Evolutionary conservation across 2,329 filamentous ascomycete species (phyloP), one percentile per base, ranked within the genome.

Genomic region (Chalaropsis thielavioides): DNA sequence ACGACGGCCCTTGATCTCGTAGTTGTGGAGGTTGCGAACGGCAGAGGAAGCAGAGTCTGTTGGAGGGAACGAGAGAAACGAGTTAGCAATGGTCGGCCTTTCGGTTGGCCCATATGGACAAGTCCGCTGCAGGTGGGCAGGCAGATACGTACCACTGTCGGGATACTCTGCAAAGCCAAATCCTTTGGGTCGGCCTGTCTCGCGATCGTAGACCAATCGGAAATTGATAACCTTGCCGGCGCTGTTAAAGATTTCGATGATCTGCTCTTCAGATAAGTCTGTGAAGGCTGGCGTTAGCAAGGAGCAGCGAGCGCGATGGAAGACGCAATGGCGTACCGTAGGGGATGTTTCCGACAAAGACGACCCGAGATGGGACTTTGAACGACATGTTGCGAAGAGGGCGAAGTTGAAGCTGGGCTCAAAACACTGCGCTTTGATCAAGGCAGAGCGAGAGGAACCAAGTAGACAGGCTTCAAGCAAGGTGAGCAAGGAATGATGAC

Each of bases 131-230:
- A n/a, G 15, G n/a, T 22, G 11, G 27, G 35, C 27, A 11, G 27
- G 35, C 27, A 11, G 27, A 31, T 27, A 67, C 74, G 43, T 81
- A 83, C 95, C 92, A 67, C 89, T 86, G 72, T 97, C 94, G 64
- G 90, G 88, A 73, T 95, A 99, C 74, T 97, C 92, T 72, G 92
- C 89, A 71, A 97, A 99, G 43, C 94, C 94, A 74, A 96, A 99
- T 19, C 94, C 94, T 75, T 96, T 97, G 0, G 94, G 92, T 65
- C 90, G 86, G 51, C 92, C 92, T 2, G 92, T 96, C 72, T 97
- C 92, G 63, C 91, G 88, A 77, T 97, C 95, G 76, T 96, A 95
- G 69, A 97, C 92, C 61, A 97, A 82, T 63, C 92, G 85, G 74
- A 97, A 97, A 73, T 69, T 92, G 67, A 95, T 81, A 1, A 97